These are phyloP conservation scores for Apiotrichum siamense DNA, from an alignment of 1,284 basidiomycete species.

Conservation along the genomic window DNA sequence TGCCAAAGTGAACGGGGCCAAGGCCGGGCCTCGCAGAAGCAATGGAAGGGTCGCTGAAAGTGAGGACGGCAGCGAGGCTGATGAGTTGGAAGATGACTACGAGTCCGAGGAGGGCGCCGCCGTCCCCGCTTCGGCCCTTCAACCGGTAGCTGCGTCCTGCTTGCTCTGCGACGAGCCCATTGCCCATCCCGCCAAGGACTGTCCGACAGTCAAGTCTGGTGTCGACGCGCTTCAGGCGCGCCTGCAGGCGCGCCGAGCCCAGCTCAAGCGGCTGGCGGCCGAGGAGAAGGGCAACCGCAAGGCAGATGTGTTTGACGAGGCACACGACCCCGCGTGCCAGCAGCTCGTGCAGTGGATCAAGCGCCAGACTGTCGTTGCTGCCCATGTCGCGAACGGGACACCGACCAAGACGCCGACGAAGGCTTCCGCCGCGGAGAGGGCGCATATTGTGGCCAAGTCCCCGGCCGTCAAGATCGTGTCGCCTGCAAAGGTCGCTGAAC, in stretches of 20 bases:
- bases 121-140: neutral
- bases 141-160: neutral
- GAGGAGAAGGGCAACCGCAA: neutral
- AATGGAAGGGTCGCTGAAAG: no score
- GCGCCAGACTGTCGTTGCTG: conserved; percentile 16
- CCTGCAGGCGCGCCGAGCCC: conserved; percentile 9
- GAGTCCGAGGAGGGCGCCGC: neutral
- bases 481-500: no score
- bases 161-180: neutral
- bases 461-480: no score
- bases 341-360: conserved; percentile 30
- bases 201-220: conserved; percentile 26
- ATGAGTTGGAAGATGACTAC: no score
- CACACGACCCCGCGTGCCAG: conserved; percentile 14
- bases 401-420: neutral
- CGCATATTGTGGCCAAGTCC: no score
- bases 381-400: conserved; percentile 17
- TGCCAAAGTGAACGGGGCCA: neutral
- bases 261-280: neutral
- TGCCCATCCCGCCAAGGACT: conserved; percentile 28
- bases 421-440: neutral
- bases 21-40: no score
- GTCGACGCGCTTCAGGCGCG: conserved; percentile 16
- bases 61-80: no score
- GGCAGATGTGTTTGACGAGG: neutral